Evolutionary conservation across 495 filamentous ascomycete genomes (phyloP), one percentile per base, ranked within the genome.

Genomic region (Aspergillus kassunensis): DNA sequence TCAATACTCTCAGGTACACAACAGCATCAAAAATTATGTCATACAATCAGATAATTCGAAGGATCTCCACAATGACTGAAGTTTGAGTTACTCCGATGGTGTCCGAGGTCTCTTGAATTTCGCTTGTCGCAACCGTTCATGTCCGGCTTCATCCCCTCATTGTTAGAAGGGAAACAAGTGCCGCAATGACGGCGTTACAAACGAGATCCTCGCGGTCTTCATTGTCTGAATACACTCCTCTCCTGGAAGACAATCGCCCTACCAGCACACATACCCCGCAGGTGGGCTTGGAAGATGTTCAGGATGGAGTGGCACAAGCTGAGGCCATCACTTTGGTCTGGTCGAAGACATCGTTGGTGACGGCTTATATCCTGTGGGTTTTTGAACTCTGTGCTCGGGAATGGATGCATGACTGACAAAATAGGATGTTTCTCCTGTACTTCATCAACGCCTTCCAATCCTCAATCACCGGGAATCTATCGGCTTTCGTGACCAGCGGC

Each of bases 401-500:
- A 4, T 0, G 30, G 20, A 30, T 46, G 7, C 6, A 39, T 51
- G 36, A 56, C 41, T 18, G 18, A 18, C 13, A 6, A 29, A 25
- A 56, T 37, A 79, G 75, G 20, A 78, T 79, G 50, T 79, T 64
- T 62, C 41, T 74, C 23, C 62, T 78, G 23, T 76, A 71, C 63
- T 77, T 78, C 47, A 61, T 75, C 40, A 67, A 75, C 60, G 66
- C 73, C 11, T 64, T 78, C 55, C 70, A 76, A 44, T 58, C 56
- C 21, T 56, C 57, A 6, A 63, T 70, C 31, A 57, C 60, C 16
- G 42, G 39, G 13, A 73, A 60, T 42, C 34, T 73, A 40, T 55
- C 59, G 12, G 55, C 65, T 43, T 71, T 66, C 37, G 44, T 72
- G 23, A 69, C 67, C 37, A 81, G 80, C 55, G 74, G 71, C 2